Evolutionary conservation across 805 yeast genomes (phyloP), one percentile per base, ranked within the genome.

Genomic region (Candida silvatica): DNA sequence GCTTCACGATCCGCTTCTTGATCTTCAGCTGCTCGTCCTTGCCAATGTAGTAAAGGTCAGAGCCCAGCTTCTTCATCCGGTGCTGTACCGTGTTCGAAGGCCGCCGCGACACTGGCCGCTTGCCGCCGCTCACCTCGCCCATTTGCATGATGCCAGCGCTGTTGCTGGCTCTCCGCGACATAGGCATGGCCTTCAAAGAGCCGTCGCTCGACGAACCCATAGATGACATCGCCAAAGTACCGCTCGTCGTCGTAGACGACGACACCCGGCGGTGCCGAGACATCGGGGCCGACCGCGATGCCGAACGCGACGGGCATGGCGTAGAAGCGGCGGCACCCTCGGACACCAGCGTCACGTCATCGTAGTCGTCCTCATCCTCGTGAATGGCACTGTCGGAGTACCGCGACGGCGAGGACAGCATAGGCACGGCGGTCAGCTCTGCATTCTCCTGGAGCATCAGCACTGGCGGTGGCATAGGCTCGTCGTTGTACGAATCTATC

Each of bases 11-110:
- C 31, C 58, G 41, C 8, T 46, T 41, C 23, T 45, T 44, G 30
- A 52, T 52, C 39, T 49, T 39, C 16, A 44, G 17, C 33, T 45
- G 43, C 34, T 52, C 57, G 18, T 34, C 33, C 31, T 45, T 47
- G 40, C 45, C 54, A 31, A 51, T 51, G 34, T 48, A 51, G 29
- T 42, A 46, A n/a, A 31, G 41, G 17, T 35, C 33, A 14, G 23
- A 11, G 30, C 20, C 12, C 20, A 22, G 12, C 6, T 11, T 7
- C 16, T 6, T 7, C 29, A 26, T 26, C n/a, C 29, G 6, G n/a
- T n/a, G n/a, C n/a, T n/a, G n/a, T n/a, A n/a, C n/a, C n/a, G n/a
- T n/a, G n/a, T n/a, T n/a, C n/a, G n/a, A n/a, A n/a, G n/a, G n/a
- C 7, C 29, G 11, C 29, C 7, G 6, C 14, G 29, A 26, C 12